phyloP scores from a whole-genome alignment of 2,329 filamentous ascomycete genomes.

The Elsinoe fawcettii region DNA sequence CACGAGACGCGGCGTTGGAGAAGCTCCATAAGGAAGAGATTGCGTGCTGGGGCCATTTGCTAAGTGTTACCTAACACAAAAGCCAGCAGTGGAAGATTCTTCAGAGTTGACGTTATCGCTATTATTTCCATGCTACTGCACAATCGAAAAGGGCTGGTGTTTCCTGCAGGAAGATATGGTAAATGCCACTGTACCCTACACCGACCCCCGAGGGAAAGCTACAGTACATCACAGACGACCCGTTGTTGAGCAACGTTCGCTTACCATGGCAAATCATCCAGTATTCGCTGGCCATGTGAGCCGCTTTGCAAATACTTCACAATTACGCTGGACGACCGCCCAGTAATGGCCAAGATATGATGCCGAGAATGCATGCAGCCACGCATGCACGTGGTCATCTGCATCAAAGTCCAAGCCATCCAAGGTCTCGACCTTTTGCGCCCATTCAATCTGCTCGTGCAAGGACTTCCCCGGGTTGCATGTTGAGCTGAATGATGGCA shows the following conservation, averaged over 20 bases:
- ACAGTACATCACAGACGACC: too few relatives aligned
- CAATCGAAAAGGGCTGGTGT: not conserved
- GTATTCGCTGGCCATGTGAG: too few relatives aligned
- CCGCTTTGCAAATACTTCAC: too few relatives aligned
- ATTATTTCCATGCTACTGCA: not conserved
- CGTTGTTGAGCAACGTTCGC: too few relatives aligned
- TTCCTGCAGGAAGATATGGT: too few relatives aligned
- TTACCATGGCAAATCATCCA: too few relatives aligned
- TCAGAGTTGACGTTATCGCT: not conserved
- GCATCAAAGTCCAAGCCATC: not conserved
- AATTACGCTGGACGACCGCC: too few relatives aligned
- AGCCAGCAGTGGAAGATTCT: not conserved
- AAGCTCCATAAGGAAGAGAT: not conserved
- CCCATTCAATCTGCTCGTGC: not conserved
- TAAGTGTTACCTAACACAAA: conserved; percentile 3
- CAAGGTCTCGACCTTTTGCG: not conserved
- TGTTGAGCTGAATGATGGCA: too few relatives aligned
- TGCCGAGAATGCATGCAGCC: not conserved
- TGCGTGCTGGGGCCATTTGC: not conserved
- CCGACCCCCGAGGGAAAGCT: too few relatives aligned
- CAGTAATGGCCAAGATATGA: not conserved
- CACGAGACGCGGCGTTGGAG: not conserved
- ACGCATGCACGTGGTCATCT: not conserved
- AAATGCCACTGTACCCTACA: too few relatives aligned
- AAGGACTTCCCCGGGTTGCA: too few relatives aligned